Percentiles rank a stretch among this genome's conserved stretches.
These are phyloP conservation scores for Penicillium freii DNA, from an alignment of 2,329 filamentous ascomycete genomes.

Conservation along the genomic window DNA sequence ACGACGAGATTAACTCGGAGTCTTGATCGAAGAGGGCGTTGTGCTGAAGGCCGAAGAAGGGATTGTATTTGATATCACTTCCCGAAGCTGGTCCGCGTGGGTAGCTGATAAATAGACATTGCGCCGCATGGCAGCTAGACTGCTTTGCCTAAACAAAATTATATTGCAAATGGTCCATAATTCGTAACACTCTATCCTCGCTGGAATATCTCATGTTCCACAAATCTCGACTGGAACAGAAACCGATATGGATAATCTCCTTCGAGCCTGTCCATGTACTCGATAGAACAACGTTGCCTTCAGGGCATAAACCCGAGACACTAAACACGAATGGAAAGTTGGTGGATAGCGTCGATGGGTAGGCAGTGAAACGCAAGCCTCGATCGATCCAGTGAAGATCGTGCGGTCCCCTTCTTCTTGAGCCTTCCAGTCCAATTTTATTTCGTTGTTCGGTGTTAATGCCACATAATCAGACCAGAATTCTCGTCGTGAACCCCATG, in stretches of 20 bases:
- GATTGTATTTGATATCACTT: too few species aligned
- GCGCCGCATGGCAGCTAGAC: background rate
- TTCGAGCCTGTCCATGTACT: background rate
- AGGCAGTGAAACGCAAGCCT: slow-evolving; percentile 4
- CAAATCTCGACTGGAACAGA: slow-evolving; percentile 3
- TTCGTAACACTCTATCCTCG: background rate
- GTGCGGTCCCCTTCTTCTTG: background rate
- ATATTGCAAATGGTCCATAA: background rate
- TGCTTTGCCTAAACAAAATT: background rate
- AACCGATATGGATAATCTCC: background rate
- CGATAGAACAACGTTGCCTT: slow-evolving; percentile 5
- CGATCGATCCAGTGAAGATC: slow-evolving; percentile 3
- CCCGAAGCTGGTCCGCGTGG: too few species aligned
- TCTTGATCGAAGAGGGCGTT: background rate
- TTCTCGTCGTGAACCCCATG: slow-evolving; percentile 8
- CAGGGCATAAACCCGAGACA: slow-evolving; percentile 17
- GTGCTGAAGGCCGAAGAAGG: too few species aligned
- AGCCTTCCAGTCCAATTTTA: background rate
- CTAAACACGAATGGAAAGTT: slow-evolving; percentile 20
- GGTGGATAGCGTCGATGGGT: slow-evolving; percentile 1
- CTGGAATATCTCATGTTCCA: background rate
- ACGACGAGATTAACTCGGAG: too few species aligned
- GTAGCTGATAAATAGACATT: too few species aligned
- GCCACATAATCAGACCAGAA: slow-evolving; percentile 7
- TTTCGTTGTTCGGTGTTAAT: background rate